phyloP scores from a whole-genome alignment of 2,329 filamentous ascomycete genomes.

The Pseudocercospora crystallina region DNA sequence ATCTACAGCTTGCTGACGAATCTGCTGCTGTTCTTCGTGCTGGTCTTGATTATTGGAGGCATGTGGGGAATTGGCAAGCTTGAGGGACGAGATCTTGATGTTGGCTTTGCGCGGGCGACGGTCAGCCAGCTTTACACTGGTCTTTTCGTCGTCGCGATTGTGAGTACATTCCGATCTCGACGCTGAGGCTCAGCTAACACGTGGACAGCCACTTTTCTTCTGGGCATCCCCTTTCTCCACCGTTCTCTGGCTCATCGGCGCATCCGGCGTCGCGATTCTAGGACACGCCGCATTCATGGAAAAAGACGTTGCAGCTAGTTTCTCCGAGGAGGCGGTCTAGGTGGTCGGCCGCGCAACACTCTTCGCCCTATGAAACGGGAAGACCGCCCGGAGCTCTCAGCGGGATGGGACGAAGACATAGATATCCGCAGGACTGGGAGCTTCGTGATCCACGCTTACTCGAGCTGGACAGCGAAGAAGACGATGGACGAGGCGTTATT shows the following conservation, averaged over 20 bases:
- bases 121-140: conserved; percentile 92
- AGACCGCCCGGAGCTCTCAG: conserved; percentile 80
- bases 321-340: conserved; percentile 99
- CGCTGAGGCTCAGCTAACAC: neutral
- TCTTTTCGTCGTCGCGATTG: conserved; percentile 75
- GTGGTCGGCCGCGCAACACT: conserved; percentile 93
- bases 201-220: conserved; percentile 66
- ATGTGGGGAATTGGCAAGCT: conserved; percentile 92
- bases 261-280: conserved; percentile 87
- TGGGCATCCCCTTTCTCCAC: conserved; percentile 81
- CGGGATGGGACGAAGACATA: conserved; percentile 56
- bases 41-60: conserved; percentile 79
- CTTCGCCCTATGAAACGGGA: conserved; percentile 89
- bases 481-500: conserved; percentile 46
- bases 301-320: conserved; percentile 85
- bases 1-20: conserved; percentile 95
- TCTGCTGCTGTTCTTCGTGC: conserved; percentile 82
- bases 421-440: conserved; percentile 43
- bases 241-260: conserved; percentile 92
- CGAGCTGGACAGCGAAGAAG: conserved; percentile 62
- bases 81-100: conserved; percentile 80
- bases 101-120: conserved; percentile 79
- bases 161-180: conserved; percentile 2
- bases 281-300: conserved; percentile 67
- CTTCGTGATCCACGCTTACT: conserved; percentile 38